These are phyloP conservation scores for Amniculicola lignicola DNA, from an alignment of 495 filamentous ascomycete genomes.

Conservation along the genomic window DNA sequence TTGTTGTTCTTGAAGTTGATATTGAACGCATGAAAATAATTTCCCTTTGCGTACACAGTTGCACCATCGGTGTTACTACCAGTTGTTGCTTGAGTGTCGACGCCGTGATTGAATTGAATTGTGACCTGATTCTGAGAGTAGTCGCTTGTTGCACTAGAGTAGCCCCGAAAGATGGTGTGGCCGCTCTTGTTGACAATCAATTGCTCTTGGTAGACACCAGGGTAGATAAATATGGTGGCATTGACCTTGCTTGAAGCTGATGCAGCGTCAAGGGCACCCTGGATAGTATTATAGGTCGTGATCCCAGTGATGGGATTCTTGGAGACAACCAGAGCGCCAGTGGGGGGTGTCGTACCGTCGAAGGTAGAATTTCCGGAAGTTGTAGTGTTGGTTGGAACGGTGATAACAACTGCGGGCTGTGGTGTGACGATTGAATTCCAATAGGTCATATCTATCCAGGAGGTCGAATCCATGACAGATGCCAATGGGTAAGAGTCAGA, in stretches of 20 bases:
- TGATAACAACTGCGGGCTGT: not conserved
- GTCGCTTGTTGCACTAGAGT: constrained; percentile 31
- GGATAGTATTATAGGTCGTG: constrained; percentile 33
- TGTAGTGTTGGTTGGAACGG: constrained; percentile 1
- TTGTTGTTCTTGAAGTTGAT: constrained; percentile 3
- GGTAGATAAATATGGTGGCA: constrained; percentile 37
- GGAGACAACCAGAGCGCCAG: constrained; percentile 36
- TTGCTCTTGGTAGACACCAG: constrained; percentile 39
- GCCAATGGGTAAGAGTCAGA: constrained; percentile 21
- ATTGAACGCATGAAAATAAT: constrained; percentile 3
- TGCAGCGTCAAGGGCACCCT: constrained; percentile 14
- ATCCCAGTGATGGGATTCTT: constrained; percentile 35
- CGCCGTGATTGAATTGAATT: constrained; percentile 31
- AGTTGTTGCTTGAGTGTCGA: constrained; percentile 33
- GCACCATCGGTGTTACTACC: constrained; percentile 37
- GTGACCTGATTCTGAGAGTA: constrained; percentile 32
- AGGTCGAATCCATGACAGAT: constrained; percentile 21
- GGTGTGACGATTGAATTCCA: constrained; percentile 21
- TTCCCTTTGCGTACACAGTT: constrained; percentile 18
- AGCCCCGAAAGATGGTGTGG: constrained; percentile 38
- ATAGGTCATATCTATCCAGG: constrained; percentile 29
- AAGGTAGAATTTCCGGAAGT: constrained; percentile 18
- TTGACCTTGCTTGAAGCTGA: constrained; percentile 24
- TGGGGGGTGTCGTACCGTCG: constrained; percentile 32
- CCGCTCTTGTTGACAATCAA: constrained; percentile 36